Evolutionary conservation across 2,329 filamentous ascomycete genomes (phyloP).

Genomic region (Pseudopyrenochaeta lycopersici): DNA sequence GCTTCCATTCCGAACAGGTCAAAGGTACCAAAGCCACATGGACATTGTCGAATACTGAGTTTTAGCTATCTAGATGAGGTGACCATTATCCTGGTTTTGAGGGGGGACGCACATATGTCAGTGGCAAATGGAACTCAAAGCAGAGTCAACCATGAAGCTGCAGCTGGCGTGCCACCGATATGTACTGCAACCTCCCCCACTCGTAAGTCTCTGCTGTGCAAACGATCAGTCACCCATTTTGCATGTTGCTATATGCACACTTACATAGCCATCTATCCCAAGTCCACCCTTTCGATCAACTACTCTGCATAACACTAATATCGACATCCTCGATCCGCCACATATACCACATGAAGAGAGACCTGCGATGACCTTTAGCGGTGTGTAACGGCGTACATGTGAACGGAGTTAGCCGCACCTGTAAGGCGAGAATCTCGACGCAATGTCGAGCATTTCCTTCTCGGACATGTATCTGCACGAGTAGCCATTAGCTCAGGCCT

Average conservation of each 20-base stretch:
- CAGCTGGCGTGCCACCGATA: neutral
- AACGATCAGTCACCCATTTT: neutral
- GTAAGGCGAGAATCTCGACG: slow-evolving; percentile 84
- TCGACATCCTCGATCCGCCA: slow-evolving; percentile 87
- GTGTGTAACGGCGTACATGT: slow-evolving; percentile 6
- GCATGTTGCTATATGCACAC: neutral
- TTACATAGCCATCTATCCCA: neutral
- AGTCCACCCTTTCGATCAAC: slow-evolving; percentile 2
- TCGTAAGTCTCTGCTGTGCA: neutral
- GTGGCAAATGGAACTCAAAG: no score
- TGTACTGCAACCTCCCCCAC: neutral
- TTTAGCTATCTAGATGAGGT: no score
- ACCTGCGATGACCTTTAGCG: slow-evolving; percentile 58
- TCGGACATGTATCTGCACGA: slow-evolving; percentile 79
- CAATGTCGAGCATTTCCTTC: slow-evolving; percentile 85
- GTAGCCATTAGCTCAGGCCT: neutral
- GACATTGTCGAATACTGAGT: no score
- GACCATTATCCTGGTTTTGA: no score
- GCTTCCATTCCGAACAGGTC: no score
- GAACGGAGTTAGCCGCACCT: slow-evolving; percentile 57
- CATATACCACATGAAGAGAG: slow-evolving; percentile 98
- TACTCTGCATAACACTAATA: slow-evolving; percentile 60
- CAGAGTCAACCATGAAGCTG: no score
- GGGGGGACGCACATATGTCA: no score
- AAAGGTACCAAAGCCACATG: no score